Conservation (phyloP, 2,329 filamentous ascomycete species). For the Talaromyces sp. region DNA sequence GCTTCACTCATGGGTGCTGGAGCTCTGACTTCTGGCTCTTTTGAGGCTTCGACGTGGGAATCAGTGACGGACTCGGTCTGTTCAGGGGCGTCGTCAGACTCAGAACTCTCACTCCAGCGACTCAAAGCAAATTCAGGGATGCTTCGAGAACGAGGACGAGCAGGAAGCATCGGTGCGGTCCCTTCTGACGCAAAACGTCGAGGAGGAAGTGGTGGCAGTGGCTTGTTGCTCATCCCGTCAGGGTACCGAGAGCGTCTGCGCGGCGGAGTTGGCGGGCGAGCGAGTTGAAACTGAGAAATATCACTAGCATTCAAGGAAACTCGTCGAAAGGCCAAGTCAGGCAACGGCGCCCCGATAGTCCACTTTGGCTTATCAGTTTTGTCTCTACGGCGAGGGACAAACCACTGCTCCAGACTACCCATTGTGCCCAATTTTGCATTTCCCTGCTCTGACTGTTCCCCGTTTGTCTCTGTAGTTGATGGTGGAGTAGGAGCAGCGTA, state of each 20-base stretch:
- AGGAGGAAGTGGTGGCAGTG: slow-evolving; percentile 14
- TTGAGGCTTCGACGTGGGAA: neutral
- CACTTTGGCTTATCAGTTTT: neutral
- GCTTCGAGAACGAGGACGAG: slow-evolving; percentile 8
- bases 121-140: slow-evolving; percentile 9
- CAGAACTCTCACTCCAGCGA: slow-evolving; percentile 4
- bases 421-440: slow-evolving; percentile 11
- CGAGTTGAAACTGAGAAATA: slow-evolving; percentile 13
- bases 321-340: slow-evolving; percentile 10
- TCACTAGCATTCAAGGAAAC: slow-evolving; percentile 7
- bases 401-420: slow-evolving; percentile 10
- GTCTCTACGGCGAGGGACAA: slow-evolving; percentile 4
- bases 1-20: neutral
- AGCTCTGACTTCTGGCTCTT: neutral
- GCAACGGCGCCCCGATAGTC: slow-evolving; percentile 13
- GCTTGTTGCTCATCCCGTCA: slow-evolving; percentile 13
- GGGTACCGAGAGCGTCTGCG: slow-evolving; percentile 6
- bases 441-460: neutral
- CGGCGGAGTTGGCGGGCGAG: slow-evolving; percentile 16
- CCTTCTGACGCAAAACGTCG: slow-evolving; percentile 11
- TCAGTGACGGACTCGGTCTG: neutral
- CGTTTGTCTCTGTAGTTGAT: neutral
- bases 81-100: neutral
- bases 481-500: slow-evolving; percentile 4
- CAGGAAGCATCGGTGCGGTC: neutral